These are phyloP conservation scores for Lagenidium sp. DNA, from an alignment of 352 stramenopile species.

Conservation along the genomic window DNA sequence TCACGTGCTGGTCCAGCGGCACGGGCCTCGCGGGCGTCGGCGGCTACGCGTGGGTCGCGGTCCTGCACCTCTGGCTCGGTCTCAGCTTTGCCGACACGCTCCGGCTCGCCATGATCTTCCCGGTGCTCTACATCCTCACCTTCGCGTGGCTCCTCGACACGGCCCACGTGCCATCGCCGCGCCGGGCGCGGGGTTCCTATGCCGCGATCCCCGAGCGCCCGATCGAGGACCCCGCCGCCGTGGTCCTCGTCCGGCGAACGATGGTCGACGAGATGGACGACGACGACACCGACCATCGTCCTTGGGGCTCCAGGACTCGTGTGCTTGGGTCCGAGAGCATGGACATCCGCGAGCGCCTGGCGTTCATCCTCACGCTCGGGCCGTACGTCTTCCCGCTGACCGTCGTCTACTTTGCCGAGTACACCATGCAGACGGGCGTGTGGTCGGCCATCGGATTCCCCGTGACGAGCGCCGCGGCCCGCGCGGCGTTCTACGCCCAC, in stretches of 20 bases:
- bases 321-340: constrained; percentile 16
- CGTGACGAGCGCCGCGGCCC: constrained; percentile 50
- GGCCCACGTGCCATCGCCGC: constrained; percentile 28
- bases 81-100: constrained; percentile 62
- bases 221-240: constrained; percentile 1
- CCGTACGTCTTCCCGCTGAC: constrained; percentile 89
- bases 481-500: constrained; percentile 85
- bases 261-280: constrained; percentile 9
- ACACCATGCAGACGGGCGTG: constrained; percentile 89
- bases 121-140: constrained; percentile 43
- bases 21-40: constrained; percentile 90
- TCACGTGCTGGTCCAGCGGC: constrained; percentile 90
- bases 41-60: constrained; percentile 84
- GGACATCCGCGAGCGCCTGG: constrained; percentile 44
- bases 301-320: no score
- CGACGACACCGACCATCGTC: background rate
- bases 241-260: constrained; percentile 11
- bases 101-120: constrained; percentile 51
- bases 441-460: constrained; percentile 94
- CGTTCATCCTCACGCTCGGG: constrained; percentile 74
- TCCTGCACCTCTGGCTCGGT: constrained; percentile 55
- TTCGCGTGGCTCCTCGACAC: constrained; percentile 62
- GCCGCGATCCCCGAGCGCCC: constrained; percentile 5
- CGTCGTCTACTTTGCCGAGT: constrained; percentile 92
- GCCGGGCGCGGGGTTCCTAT: constrained; percentile 16